Conservation (phyloP, 192 early-diverging fungal genomes). For the Gonapodya prolifera region DNA sequence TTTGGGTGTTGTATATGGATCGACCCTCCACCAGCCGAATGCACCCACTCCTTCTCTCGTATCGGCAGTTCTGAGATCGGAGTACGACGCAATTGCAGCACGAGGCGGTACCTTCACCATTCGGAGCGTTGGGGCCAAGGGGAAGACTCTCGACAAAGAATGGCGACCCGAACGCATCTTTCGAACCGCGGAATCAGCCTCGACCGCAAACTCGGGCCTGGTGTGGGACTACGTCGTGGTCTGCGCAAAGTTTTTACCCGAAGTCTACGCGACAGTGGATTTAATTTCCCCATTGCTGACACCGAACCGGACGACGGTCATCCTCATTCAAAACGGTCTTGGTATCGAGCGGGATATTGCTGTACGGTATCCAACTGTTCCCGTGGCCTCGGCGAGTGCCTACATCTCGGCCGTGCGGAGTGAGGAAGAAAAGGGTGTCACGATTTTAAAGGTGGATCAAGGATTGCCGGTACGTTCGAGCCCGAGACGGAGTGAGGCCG, state of each 20-base stretch:
- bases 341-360: not conserved
- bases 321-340: not conserved
- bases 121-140: not conserved
- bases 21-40: not conserved
- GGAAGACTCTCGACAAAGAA: not conserved
- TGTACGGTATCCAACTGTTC: not conserved
- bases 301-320: not conserved
- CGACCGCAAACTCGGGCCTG: not conserved
- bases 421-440: not conserved
- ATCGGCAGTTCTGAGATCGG: not conserved
- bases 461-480: not conserved
- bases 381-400: not conserved
- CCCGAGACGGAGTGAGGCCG: too few species aligned
- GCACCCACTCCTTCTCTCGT: not conserved
- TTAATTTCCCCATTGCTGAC: not conserved
- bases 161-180: not conserved
- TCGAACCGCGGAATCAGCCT: not conserved
- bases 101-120: not conserved
- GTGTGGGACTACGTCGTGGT: constrained; percentile 3
- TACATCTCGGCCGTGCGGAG: not conserved
- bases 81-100: not conserved
- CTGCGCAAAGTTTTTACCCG: not conserved
- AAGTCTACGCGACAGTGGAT: not conserved
- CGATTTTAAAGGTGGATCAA: not conserved
- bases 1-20: not conserved